Evolutionary conservation across 2,329 filamentous ascomycete genomes (phyloP).

Genomic region (Colletotrichum sp.): DNA sequence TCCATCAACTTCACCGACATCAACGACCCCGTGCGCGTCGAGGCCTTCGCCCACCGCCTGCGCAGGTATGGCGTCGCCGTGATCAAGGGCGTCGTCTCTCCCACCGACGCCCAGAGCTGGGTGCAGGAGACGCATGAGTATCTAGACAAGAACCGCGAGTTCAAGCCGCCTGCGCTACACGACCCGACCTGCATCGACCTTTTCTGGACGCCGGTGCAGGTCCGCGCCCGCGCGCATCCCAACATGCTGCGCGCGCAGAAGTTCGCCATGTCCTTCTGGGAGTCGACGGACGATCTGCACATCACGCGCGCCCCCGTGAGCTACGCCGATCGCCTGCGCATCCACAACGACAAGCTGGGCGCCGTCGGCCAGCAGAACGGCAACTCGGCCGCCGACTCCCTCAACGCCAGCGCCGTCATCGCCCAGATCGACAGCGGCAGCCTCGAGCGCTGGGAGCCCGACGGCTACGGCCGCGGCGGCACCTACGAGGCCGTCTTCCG

Average conservation of each 20-base stretch:
- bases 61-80: conserved; percentile 35
- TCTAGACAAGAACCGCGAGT: conserved; percentile 50
- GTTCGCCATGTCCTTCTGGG: conserved; percentile 60
- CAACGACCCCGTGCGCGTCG: conserved; percentile 25
- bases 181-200: conserved; percentile 75
- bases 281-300: conserved; percentile 52
- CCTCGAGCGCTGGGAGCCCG: conserved; percentile 69
- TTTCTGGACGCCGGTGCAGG: conserved; percentile 55
- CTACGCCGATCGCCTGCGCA: conserved; percentile 67
- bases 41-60: conserved; percentile 31
- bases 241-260: conserved; percentile 44
- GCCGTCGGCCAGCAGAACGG: conserved; percentile 8
- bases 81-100: conserved; percentile 34
- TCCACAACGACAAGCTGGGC: conserved; percentile 39
- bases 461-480: conserved; percentile 60
- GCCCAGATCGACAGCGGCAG: conserved; percentile 70
- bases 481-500: conserved; percentile 72
- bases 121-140: conserved; percentile 59
- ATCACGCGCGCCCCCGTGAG: conserved; percentile 51
- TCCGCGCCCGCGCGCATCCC: conserved; percentile 42
- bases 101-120: conserved; percentile 38
- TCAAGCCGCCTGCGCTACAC: conserved; percentile 57
- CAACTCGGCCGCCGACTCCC: conserved; percentile 52
- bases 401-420: conserved; percentile 45
- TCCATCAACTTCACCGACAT: conserved; percentile 45